Evolutionary conservation across 306 rosid genomes (phyloP).

Genomic region (Psophocarpus tetragonolobus): DNA sequence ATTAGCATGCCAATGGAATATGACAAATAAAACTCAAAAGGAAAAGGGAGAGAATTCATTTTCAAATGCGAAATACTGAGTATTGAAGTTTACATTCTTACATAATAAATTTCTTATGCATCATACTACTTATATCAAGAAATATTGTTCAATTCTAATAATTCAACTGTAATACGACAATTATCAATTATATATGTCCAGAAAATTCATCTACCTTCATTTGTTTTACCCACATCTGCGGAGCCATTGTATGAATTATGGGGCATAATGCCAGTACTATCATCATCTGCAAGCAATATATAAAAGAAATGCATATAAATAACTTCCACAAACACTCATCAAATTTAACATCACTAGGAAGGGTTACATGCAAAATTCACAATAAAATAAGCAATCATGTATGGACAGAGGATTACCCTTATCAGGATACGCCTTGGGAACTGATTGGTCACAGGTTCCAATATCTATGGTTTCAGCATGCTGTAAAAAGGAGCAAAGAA

Average conservation of each 20-base stretch:
- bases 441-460: slow-evolving; percentile 86
- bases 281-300: slow-evolving; percentile 63
- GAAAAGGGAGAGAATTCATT: neutral
- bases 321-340: slow-evolving; percentile 3
- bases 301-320: slow-evolving; percentile 29
- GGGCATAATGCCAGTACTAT: slow-evolving; percentile 47
- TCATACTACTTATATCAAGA: neutral
- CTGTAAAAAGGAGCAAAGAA: slow-evolving; percentile 40
- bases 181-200: slow-evolving; percentile 3
- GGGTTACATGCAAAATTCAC: slow-evolving; percentile 16
- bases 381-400: slow-evolving; percentile 17
- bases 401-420: slow-evolving; percentile 53
- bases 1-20: slow-evolving; percentile 23
- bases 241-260: slow-evolving; percentile 56
- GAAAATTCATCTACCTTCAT: slow-evolving; percentile 64
- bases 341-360: neutral
- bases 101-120: neutral
- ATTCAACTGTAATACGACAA: slow-evolving; percentile 5
- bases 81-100: neutral
- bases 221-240: slow-evolving; percentile 43
- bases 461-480: slow-evolving; percentile 87
- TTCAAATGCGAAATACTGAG: neutral
- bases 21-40: neutral
- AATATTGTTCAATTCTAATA: slow-evolving; percentile 21
- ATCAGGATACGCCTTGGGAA: slow-evolving; percentile 86